Conservation (phyloP, 2,329 filamentous ascomycete species). For the Botrytis paeoniae region DNA sequence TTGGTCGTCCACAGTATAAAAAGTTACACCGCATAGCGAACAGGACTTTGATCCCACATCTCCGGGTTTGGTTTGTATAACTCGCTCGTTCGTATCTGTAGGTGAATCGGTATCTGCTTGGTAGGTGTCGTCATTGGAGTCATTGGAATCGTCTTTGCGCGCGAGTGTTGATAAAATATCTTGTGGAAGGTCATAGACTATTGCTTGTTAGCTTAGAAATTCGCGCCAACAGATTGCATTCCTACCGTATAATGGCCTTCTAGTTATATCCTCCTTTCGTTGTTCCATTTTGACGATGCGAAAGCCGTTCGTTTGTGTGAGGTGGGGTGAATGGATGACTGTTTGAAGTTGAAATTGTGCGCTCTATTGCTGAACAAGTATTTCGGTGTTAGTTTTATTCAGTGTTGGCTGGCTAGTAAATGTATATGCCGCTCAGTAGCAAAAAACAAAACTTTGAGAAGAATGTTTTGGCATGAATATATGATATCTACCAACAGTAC, state of each 20-base stretch:
- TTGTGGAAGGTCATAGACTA: constrained; percentile 38
- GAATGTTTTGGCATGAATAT: neutral
- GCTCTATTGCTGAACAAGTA: neutral
- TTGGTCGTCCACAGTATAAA: constrained; percentile 74
- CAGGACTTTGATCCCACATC: constrained; percentile 70
- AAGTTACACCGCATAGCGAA: constrained; percentile 72
- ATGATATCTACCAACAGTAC: too few relatives aligned
- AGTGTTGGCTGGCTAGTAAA: neutral
- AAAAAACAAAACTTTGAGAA: neutral
- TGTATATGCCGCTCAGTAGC: neutral
- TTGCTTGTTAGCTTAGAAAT: constrained; percentile 20
- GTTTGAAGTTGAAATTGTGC: neutral
- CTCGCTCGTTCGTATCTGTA: constrained; percentile 38
- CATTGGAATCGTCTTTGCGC: constrained; percentile 34
- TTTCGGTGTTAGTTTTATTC: neutral
- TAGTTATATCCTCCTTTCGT: constrained; percentile 40
- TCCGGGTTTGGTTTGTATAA: constrained; percentile 38
- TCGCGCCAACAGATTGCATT: neutral
- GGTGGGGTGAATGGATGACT: constrained; percentile 2
- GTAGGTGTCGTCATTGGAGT: constrained; percentile 27
- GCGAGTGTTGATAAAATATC: constrained; percentile 40
- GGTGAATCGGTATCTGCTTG: constrained; percentile 28
- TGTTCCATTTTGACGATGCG: constrained; percentile 32
- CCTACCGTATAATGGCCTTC: constrained; percentile 42
- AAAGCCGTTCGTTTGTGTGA: neutral